Percentiles rank a stretch among this genome's conserved stretches.
phyloP scores from a whole-genome alignment of 1,139 yeast species.

The Wickerhamiella pararugosa region DNA sequence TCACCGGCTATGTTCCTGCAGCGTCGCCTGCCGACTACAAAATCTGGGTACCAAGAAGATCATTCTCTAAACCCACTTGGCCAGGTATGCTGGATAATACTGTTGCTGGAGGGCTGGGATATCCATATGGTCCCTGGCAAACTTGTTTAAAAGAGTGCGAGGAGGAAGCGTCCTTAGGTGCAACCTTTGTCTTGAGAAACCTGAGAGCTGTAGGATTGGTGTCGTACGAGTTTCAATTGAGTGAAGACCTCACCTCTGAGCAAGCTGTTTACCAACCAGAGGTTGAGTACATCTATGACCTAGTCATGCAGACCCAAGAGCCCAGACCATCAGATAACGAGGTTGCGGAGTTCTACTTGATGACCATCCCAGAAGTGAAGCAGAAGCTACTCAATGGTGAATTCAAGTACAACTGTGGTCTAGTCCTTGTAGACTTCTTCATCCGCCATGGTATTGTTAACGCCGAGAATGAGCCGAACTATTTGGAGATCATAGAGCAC shows the following conservation, averaged over 20 bases:
- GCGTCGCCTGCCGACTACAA: slow-evolving; percentile 28
- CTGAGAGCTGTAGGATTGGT: slow-evolving; percentile 47
- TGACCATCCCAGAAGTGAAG: slow-evolving; percentile 44
- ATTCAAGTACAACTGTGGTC: slow-evolving; percentile 82
- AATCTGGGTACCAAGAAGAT: slow-evolving; percentile 78
- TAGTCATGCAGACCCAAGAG: slow-evolving; percentile 36
- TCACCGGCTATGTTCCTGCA: slow-evolving; percentile 54
- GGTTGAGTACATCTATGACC: slow-evolving; percentile 64
- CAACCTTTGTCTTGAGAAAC: slow-evolving; percentile 33
- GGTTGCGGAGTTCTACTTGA: slow-evolving; percentile 53
- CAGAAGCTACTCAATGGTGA: slow-evolving; percentile 34
- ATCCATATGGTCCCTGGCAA: slow-evolving; percentile 60
- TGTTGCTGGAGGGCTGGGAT: slow-evolving; percentile 88
- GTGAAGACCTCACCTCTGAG: slow-evolving; percentile 25
- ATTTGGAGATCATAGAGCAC: slow-evolving; percentile 38
- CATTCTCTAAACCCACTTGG: slow-evolving; percentile 64
- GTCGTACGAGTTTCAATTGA: slow-evolving; percentile 41
- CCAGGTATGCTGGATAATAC: slow-evolving; percentile 89
- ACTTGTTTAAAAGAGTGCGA: slow-evolving; percentile 73
- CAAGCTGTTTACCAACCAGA: slow-evolving; percentile 69
- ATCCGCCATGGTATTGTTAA: slow-evolving; percentile 63
- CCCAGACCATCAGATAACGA: slow-evolving; percentile 81
- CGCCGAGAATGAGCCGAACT: slow-evolving; percentile 48
- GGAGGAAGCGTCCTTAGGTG: slow-evolving; percentile 78
- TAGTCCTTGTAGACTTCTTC: slow-evolving; percentile 67